Conservation (phyloP, 768 basidiomycete species). For the Lentinus tigrinus region DNA sequence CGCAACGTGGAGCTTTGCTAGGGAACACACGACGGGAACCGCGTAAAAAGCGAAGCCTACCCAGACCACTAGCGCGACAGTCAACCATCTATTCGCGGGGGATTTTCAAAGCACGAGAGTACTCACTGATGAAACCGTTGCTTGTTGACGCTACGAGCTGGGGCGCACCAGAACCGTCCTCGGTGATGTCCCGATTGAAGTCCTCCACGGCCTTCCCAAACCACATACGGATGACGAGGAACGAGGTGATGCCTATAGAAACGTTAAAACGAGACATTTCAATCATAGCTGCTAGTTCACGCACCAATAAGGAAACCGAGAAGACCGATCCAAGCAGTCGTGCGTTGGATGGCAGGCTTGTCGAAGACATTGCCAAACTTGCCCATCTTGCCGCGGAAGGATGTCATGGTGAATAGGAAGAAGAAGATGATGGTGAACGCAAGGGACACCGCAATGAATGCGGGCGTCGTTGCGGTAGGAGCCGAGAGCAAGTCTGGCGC, state of each 20-base stretch:
- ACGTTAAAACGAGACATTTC: neutral
- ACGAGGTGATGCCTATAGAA: constrained; percentile 58
- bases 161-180: constrained; percentile 53
- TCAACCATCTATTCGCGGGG: neutral
- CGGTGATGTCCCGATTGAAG: constrained; percentile 63
- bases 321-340: constrained; percentile 73
- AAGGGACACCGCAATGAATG: constrained; percentile 62
- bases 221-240: constrained; percentile 76
- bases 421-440: constrained; percentile 61
- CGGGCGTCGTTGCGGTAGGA: constrained; percentile 59
- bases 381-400: constrained; percentile 64
- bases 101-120: neutral
- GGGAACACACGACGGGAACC: constrained; percentile 65
- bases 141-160: constrained; percentile 60
- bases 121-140: constrained; percentile 76
- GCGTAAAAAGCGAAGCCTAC: constrained; percentile 74
- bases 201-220: constrained; percentile 78
- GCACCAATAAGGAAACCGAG: constrained; percentile 73
- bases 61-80: constrained; percentile 60
- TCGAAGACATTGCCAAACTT: constrained; percentile 50
- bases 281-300: constrained; percentile 12
- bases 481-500: constrained; percentile 58
- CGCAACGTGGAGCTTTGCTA: constrained; percentile 66
- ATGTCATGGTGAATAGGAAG: constrained; percentile 60
- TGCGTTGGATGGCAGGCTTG: constrained; percentile 54